Evolutionary conservation across 805 yeast genomes (phyloP).

Genomic region (Ogataea kodamae): DNA sequence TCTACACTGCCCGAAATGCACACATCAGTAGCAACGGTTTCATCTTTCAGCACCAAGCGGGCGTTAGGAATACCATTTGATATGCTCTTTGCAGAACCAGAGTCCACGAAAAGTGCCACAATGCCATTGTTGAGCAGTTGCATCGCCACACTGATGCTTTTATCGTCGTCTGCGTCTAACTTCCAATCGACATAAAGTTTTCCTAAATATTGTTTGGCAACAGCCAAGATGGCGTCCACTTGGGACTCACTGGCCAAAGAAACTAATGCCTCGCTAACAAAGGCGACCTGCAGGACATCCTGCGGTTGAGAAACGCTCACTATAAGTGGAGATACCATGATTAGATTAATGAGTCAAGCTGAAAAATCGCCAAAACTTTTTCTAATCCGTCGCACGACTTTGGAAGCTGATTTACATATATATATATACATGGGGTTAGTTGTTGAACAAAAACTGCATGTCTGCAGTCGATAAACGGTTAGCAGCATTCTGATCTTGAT

Average conservation of each 20-base stretch:
- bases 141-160: constrained; percentile 19
- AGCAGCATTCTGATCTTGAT: constrained; percentile 87
- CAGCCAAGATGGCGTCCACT: constrained; percentile 15
- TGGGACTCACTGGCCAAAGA: constrained; percentile 15
- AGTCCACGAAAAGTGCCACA: constrained; percentile 24
- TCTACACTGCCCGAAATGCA: constrained; percentile 19
- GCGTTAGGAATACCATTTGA: constrained; percentile 33
- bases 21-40: constrained; percentile 17
- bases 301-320: constrained; percentile 24
- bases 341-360: constrained; percentile 1
- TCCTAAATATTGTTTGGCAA: constrained; percentile 16
- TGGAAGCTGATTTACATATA: constrained; percentile 4
- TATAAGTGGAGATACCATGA: constrained; percentile 34
- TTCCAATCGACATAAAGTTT: constrained; percentile 27
- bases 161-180: constrained; percentile 17
- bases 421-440: constrained; percentile 35
- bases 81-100: constrained; percentile 19
- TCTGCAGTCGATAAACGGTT: constrained; percentile 89
- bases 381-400: constrained; percentile 5
- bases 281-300: constrained; percentile 17
- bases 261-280: constrained; percentile 31
- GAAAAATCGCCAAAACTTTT: constrained; percentile 5
- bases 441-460: constrained; percentile 88
- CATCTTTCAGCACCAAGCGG: constrained; percentile 28
- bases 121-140: constrained; percentile 33